Evolutionary conservation across 2,329 filamentous ascomycete species (phyloP), one percentile per base, ranked within the genome.

Genomic region (Arthrobotrys conoides): DNA sequence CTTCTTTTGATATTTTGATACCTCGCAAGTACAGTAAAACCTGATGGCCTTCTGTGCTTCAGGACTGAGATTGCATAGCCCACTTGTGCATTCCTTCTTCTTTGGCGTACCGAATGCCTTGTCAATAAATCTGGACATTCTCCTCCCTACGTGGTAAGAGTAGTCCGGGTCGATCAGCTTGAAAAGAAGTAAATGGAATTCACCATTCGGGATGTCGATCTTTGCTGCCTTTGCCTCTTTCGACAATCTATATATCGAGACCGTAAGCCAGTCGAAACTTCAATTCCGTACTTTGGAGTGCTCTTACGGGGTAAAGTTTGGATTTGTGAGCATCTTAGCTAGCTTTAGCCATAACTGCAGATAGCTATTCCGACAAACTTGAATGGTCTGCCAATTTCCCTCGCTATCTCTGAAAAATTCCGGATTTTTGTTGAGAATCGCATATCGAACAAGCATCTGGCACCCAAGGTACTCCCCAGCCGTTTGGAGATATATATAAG

Each of bases 391-490:
- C 41, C 33, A 67, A 18, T n/a, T 64, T 41, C 70, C 70, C 33
- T 73, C 70, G 27, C 48, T 14, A 24, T 73, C 51, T 59, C 55
- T 69, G 27, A 55, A 76, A 14, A 57, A 24, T 33, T 64, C 12
- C 20, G 71, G 71, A 18, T 70, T 70, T 20, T 69, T 69, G 22
- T 57, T 76, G 14, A 69, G 36, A n/a, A 76, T 64, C 16, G 64
- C 64, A 22, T 69, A 76, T 57, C 65, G 33, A 36, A 69, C 71
- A 12, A 76, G n/a, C 53, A 76, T 69, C 53, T 69, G 71, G 10
- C 71, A 76, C 3, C 71, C 71, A 22, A 76, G 51, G 9, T 76
- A 76, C 36, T 76, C 71, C n/a, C 65, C 64, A 1, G 64, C 71
- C 14, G 64, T 70, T 33, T 65, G 41, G 10, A 76, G 64, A 33